Evolutionary conservation across 208 protist genomes (phyloP), one percentile per base, ranked within the genome.

Genomic region (Dictyostelium gargantuum): DNA sequence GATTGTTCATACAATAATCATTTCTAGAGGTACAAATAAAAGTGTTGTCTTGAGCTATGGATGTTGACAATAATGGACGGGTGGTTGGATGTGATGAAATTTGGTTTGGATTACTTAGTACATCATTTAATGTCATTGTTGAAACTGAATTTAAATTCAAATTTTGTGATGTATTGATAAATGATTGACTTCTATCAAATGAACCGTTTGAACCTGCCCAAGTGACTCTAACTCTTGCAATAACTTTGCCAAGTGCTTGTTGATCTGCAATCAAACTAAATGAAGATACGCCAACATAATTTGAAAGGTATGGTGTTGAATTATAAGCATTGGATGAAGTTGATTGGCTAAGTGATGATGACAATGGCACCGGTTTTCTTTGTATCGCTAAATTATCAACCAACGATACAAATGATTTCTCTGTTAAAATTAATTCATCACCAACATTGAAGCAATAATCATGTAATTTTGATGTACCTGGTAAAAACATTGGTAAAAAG

Each of bases 1-100:
- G 68, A 54, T 79, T 89, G n/a, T 89, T 89, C 2, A 79, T 48
- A 79, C 82, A 89, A 21, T 52, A 68, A 29, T 75, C 54, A 35
- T 32, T 29, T 61, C 76, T 75, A 29, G 82, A 63, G 0, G 19
- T 58, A 40, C 74, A 80, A 42, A 40, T n/a, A n/a, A 21, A 40
- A 1, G 74, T 80, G n/a, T 35, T 58, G 5, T 80, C 74, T 32
- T 80, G 42, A 21, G 74, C 44, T 3, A 80, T 56, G 0, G n/a
- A 21, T 2, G 26, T 58, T 1, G 74, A 58, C 1, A 80, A 10
- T 17, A 80, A 56, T 70, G 63, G 63, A 42, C 63, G 29, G 21
- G 23, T 15, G 38, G 35, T 23, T 29, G n/a, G 23, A 40, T 35
- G 35, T 6, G n/a, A 29, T 70, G 19, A 0, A 6, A 70, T 23